Percentiles rank a stretch among this genome's conserved stretches.
Evolutionary conservation across 2,329 filamentous ascomycete species (phyloP).

Genomic region (Ascochyta viciae-villosae): DNA sequence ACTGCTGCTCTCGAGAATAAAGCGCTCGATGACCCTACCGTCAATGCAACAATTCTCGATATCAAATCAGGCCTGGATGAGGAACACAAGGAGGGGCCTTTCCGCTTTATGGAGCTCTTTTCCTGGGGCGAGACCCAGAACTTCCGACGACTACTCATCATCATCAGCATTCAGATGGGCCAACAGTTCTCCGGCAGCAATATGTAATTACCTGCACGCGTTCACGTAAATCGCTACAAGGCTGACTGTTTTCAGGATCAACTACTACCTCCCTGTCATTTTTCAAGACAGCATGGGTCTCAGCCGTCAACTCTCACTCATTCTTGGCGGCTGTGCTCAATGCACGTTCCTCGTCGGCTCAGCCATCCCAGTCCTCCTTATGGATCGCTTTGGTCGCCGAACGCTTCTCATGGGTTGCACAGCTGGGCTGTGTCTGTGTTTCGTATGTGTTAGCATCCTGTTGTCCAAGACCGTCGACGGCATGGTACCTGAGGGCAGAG

Average conservation of each 20-base stretch:
- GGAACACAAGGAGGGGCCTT: slow-evolving; percentile 53
- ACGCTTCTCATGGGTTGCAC: slow-evolving; percentile 59
- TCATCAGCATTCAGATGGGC: slow-evolving; percentile 59
- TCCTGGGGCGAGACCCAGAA: slow-evolving; percentile 46
- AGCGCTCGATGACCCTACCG: slow-evolving; percentile 52
- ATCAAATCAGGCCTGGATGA: slow-evolving; percentile 55
- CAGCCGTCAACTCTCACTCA: slow-evolving; percentile 56
- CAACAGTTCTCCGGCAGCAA: slow-evolving; percentile 53
- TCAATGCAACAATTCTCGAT: slow-evolving; percentile 52
- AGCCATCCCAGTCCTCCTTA: slow-evolving; percentile 52
- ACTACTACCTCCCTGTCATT: slow-evolving; percentile 49
- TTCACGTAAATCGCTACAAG: not conserved
- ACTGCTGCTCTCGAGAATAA: slow-evolving; percentile 56
- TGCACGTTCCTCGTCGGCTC: slow-evolving; percentile 55
- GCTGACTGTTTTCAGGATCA: slow-evolving; percentile 18
- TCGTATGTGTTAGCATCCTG: slow-evolving; percentile 10
- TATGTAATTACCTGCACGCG: slow-evolving; percentile 9
- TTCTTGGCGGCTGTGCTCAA: slow-evolving; percentile 51
- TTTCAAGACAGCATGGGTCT: slow-evolving; percentile 61
- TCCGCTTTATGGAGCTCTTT: slow-evolving; percentile 49
- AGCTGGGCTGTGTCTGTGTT: slow-evolving; percentile 8
- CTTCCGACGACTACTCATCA: slow-evolving; percentile 57
- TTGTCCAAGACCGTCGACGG: slow-evolving; percentile 23
- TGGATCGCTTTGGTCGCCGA: slow-evolving; percentile 59
- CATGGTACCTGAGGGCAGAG: slow-evolving; percentile 50